A percentile compares a stretch with the other conserved stretches of the same genome.
These are phyloP conservation scores for Podosphaera leucotricha DNA, from an alignment of 2,329 filamentous ascomycete genomes.

Conservation along the genomic window DNA sequence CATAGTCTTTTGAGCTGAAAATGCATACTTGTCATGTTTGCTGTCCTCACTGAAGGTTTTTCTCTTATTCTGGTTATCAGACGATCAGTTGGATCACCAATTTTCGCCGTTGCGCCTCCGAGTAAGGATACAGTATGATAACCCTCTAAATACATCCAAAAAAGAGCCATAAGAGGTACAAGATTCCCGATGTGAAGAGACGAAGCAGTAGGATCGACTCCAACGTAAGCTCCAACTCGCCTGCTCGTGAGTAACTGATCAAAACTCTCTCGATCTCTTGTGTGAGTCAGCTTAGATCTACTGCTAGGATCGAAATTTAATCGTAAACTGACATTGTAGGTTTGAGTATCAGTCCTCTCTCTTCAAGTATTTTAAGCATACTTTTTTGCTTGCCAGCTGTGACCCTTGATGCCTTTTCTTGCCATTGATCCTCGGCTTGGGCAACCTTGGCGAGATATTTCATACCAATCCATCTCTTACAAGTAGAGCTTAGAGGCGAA, in stretches of 20 bases:
- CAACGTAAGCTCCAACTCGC: conserved; percentile 53
- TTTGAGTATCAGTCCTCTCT: conserved; percentile 51
- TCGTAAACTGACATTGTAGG: conserved; percentile 37
- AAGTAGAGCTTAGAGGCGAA: conserved; percentile 3
- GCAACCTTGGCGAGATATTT: conserved; percentile 17
- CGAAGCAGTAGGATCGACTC: conserved; percentile 58
- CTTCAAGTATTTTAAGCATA: conserved; percentile 41
- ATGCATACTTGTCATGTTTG: conserved; percentile 45
- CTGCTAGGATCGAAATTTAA: not conserved
- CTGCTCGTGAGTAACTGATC: conserved; percentile 38
- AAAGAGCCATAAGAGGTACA: conserved; percentile 59
- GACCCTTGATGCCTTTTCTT: conserved; percentile 23
- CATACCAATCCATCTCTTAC: conserved; percentile 11
- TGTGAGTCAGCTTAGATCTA: not conserved
- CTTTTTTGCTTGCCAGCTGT: conserved; percentile 24
- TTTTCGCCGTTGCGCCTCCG: conserved; percentile 51
- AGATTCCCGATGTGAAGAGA: conserved; percentile 66
- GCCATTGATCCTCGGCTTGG: conserved; percentile 21
- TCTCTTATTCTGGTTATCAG: conserved; percentile 34
- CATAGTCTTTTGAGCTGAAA: conserved; percentile 51
- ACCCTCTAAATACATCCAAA: conserved; percentile 64
- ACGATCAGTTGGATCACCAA: conserved; percentile 58
- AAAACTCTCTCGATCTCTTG: conserved; percentile 24
- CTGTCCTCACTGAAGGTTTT: conserved; percentile 26
- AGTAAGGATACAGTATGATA: conserved; percentile 43